These are phyloP conservation scores for Melaleuca quinquenervia DNA, from an alignment of 345 rosid species.

Conservation along the genomic window DNA sequence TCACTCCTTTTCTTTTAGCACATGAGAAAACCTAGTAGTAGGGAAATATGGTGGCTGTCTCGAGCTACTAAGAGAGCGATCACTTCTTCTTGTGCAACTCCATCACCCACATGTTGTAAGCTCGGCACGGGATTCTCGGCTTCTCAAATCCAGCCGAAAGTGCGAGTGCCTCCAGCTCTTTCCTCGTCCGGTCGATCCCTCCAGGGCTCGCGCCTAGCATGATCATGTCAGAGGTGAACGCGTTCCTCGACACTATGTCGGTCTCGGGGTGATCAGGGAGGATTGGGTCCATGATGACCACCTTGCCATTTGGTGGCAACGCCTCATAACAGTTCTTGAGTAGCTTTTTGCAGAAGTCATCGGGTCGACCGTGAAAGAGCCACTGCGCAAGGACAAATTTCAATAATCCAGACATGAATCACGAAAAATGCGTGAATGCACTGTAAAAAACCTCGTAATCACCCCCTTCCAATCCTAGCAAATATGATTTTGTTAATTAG, in stretches of 20 bases:
- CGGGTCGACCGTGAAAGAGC: constrained; percentile 33
- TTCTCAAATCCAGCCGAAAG: constrained; percentile 17
- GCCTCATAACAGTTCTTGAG: constrained; percentile 34
- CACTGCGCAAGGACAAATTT: constrained; percentile 5
- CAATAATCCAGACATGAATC: background rate
- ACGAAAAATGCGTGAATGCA: background rate
- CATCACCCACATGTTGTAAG: background rate
- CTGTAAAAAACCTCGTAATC: background rate
- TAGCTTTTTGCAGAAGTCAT: constrained; percentile 28
- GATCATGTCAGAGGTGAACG: constrained; percentile 19
- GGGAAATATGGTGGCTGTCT: background rate
- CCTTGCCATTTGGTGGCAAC: constrained; percentile 27
- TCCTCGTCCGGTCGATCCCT: constrained; percentile 27
- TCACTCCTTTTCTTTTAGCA: accelerated
- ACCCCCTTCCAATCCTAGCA: background rate
- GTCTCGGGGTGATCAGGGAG: constrained; percentile 14
- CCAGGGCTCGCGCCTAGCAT: constrained; percentile 24
- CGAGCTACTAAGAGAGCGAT: background rate
- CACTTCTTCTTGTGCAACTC: background rate
- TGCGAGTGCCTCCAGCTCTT: constrained; percentile 29
- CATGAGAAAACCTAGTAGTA: background rate
- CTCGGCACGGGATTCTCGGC: background rate
- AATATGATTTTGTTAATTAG: background rate
- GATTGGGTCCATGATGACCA: constrained; percentile 24
- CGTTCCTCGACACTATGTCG: constrained; percentile 15